A percentile compares a stretch with the other conserved stretches of the same genome.
Evolutionary conservation across 2,329 filamentous ascomycete species (phyloP).

Genomic region (Fusarium pseudonygamai): DNA sequence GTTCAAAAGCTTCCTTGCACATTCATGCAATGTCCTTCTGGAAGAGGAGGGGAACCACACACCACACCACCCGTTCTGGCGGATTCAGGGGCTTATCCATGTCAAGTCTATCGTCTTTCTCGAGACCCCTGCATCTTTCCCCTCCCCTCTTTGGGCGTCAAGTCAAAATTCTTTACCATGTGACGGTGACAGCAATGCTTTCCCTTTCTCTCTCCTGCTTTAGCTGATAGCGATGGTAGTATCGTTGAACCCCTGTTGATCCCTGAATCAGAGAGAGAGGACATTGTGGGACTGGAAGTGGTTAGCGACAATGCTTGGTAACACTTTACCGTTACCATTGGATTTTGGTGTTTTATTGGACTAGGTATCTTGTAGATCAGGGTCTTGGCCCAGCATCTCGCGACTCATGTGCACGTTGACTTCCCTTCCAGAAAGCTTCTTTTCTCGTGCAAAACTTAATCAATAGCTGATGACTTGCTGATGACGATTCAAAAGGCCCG

Average conservation of each 20-base stretch:
- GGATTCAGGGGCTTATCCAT: constrained; percentile 39
- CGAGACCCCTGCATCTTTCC: not conserved
- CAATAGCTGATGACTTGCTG: not conserved
- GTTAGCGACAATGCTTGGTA: constrained; percentile 25
- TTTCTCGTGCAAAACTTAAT: not conserved
- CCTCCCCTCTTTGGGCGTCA: constrained; percentile 24
- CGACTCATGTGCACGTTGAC: constrained; percentile 17
- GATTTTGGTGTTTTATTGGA: constrained; percentile 1
- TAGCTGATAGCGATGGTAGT: not conserved
- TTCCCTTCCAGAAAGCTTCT: constrained; percentile 13
- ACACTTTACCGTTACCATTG: not conserved
- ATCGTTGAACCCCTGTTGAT: constrained; percentile 28
- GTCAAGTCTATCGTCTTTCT: constrained; percentile 17
- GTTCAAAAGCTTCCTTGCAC: constrained; percentile 6
- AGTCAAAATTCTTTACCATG: constrained; percentile 18
- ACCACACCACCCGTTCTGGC: constrained; percentile 35
- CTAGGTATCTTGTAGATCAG: constrained; percentile 7
- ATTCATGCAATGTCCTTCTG: constrained; percentile 35
- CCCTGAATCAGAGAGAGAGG: constrained; percentile 25
- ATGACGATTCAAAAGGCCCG: not conserved
- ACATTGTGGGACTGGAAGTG: constrained; percentile 9
- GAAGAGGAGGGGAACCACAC: constrained; percentile 36
- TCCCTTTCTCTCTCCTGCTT: not conserved
- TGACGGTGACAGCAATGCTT: constrained; percentile 6
- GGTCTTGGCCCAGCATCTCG: constrained; percentile 13